Conservation (phyloP, 306 rosid species). For the Lablab purpureus region DNA sequence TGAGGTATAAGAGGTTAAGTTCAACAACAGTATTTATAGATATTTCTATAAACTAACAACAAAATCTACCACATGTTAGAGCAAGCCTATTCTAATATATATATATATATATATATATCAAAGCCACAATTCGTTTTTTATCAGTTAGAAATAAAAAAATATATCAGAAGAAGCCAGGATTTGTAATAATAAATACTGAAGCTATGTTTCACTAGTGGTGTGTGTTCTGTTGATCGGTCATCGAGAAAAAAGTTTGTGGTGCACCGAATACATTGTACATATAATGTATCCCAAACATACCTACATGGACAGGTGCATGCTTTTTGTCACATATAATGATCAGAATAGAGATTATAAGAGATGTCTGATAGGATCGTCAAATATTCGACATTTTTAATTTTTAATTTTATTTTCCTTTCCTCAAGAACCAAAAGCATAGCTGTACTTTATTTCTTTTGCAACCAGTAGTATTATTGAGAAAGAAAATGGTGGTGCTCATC, state of each 20-base stretch:
- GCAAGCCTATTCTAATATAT: no score
- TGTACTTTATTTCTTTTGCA: not conserved
- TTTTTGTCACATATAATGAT: conserved; percentile 21
- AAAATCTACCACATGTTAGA: no score
- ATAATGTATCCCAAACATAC: not conserved
- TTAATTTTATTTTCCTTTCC: not conserved
- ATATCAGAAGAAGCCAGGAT: no score
- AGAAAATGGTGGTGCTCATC: not conserved
- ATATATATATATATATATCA: no score
- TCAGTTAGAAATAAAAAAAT: no score
- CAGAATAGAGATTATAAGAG: conserved; percentile 7
- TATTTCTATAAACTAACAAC: no score
- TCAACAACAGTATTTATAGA: no score
- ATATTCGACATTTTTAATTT: not conserved
- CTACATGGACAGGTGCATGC: not conserved
- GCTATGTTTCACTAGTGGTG: no score
- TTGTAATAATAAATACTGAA: no score
- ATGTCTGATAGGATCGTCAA: not conserved
- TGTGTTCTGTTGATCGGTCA: not conserved
- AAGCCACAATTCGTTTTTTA: no score
- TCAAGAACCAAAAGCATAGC: not conserved
- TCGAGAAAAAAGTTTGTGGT: not conserved
- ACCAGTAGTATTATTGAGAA: not conserved
- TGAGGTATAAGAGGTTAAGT: no score
- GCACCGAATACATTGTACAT: not conserved